phyloP scores from a whole-genome alignment of 1,284 basidiomycete genomes.

The Tetrapyrgos nigripes region DNA sequence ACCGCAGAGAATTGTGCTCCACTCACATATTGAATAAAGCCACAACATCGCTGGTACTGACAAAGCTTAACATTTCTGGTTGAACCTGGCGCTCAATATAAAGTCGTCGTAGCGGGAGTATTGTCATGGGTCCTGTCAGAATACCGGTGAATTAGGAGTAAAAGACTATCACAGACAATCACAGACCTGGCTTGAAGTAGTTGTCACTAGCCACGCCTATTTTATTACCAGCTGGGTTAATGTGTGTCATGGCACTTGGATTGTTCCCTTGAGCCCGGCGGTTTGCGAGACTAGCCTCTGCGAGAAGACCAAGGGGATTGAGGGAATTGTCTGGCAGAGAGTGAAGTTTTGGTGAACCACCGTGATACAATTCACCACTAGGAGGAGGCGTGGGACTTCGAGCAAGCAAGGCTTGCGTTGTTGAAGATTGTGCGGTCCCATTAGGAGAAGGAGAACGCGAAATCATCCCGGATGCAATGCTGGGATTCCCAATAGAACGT shows the following conservation, averaged over 20 bases:
- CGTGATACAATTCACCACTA: constrained; percentile 35
- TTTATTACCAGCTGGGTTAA: constrained; percentile 45
- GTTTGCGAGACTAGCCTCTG: constrained; percentile 91
- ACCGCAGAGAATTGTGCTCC: constrained; percentile 5
- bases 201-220: constrained; percentile 89
- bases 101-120: constrained; percentile 82
- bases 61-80: constrained; percentile 90
- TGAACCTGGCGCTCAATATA: constrained; percentile 91
- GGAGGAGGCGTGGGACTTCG: constrained; percentile 61
- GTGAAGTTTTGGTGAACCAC: constrained; percentile 80
- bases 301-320: constrained; percentile 89
- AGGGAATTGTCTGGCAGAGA: constrained; percentile 90
- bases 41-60: constrained; percentile 83
- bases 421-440: constrained; percentile 44
- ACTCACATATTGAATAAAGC: constrained; percentile 92
- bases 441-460: constrained; percentile 82
- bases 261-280: constrained; percentile 60
- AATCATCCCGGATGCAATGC: constrained; percentile 77
- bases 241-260: constrained; percentile 39
- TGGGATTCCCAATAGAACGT: constrained; percentile 83
- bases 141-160: constrained; percentile 20
- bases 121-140: constrained; percentile 78
- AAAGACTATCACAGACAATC: constrained; percentile 2
- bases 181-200: constrained; percentile 92
- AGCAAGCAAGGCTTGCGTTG: constrained; percentile 65